Base-by-base conservation (phyloP, 306 rosid genomes). In the Benincasa hispida region DNA sequence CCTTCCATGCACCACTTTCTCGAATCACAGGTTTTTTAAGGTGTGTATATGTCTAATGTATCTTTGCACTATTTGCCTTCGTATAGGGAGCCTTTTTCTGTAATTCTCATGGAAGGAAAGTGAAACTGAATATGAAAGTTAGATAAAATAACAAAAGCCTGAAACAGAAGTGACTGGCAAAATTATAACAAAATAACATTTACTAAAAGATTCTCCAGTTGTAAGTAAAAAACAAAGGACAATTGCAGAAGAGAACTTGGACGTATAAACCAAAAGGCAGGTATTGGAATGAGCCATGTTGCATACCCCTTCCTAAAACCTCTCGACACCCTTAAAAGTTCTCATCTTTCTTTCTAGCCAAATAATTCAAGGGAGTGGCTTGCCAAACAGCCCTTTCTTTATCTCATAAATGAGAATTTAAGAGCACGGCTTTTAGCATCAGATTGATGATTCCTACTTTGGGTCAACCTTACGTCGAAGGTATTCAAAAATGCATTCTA, bases 21-120 rank as follows among this genome's bases (percentile, higher is more conserved):
- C 84, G 97, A 72, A 88, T 94, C 77, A 89, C 89, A 72, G 99
- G 99, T 80, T 88, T 94, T 82, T 80, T 92, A 69, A 88, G 99
- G 97, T 79, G 53, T 41, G 34, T 53, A 66, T 35, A 25, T 69
- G 37, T 7, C 50, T 24, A 28, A 5, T 28, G 59, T 27, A 18
- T 18, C 65, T 30, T 32, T 54, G 77, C 60, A 54, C 62, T 30
- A 18, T 25, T 13, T 27, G 10, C 3, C 27, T 30, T 74, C 18
- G n/a, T 74, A 42, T 54, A n/a, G 15, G 39, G 12, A 70, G 24
- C 58, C 34, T 25, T 48, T 42, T 42, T 45, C 75, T 5, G 39
- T 45, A 69, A 45, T 41, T 45, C 5, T 45, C 32, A 22, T 47
- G 1, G 76, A 28, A 66, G 51, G 27, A 63, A 32, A 18, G 48